Evolutionary conservation across 768 basidiomycete species (phyloP).

Genomic region (Lactifluus echinatus): DNA sequence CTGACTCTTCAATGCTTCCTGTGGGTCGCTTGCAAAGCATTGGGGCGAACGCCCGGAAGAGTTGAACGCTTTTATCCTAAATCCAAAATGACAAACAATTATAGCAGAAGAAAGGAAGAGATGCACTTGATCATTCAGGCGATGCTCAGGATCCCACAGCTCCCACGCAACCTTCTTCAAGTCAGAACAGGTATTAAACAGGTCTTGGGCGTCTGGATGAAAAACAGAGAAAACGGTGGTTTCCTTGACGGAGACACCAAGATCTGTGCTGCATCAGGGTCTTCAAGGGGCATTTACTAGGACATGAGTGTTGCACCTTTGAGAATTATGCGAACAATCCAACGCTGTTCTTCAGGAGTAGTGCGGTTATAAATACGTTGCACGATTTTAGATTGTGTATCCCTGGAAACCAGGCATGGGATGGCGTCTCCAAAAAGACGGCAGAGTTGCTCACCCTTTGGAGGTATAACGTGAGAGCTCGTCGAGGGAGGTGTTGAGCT

Average conservation of each 20-base stretch:
- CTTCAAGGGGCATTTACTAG: background rate
- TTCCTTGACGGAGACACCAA: slow-evolving; percentile 89
- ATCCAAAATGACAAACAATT: background rate
- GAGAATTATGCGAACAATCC: slow-evolving; percentile 93
- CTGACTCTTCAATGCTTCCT: slow-evolving; percentile 69
- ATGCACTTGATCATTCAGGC: slow-evolving; percentile 53
- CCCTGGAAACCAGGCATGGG: slow-evolving; percentile 35
- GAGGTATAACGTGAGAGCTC: slow-evolving; percentile 63
- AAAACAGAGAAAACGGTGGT: slow-evolving; percentile 86
- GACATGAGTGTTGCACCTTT: slow-evolving; percentile 51
- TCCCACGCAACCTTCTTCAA: slow-evolving; percentile 90
- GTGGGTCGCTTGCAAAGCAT: slow-evolving; percentile 92
- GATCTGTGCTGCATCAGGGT: slow-evolving; percentile 43
- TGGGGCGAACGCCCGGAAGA: slow-evolving; percentile 84
- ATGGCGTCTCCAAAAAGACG: background rate
- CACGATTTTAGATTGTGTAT: slow-evolving; percentile 65
- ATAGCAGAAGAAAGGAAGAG: background rate
- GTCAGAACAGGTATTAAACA: slow-evolving; percentile 96
- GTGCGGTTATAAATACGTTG: slow-evolving; percentile 68
- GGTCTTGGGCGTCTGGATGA: slow-evolving; percentile 88
- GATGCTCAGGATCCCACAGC: slow-evolving; percentile 64
- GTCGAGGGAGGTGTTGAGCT: slow-evolving; percentile 75
- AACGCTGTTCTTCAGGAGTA: slow-evolving; percentile 84
- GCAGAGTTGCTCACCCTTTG: slow-evolving; percentile 48
- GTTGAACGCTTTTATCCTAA: slow-evolving; percentile 75